Evolutionary conservation across 2,329 filamentous ascomycete genomes (phyloP), one percentile per base, ranked within the genome.

Genomic region (Aspergillus versicolor): DNA sequence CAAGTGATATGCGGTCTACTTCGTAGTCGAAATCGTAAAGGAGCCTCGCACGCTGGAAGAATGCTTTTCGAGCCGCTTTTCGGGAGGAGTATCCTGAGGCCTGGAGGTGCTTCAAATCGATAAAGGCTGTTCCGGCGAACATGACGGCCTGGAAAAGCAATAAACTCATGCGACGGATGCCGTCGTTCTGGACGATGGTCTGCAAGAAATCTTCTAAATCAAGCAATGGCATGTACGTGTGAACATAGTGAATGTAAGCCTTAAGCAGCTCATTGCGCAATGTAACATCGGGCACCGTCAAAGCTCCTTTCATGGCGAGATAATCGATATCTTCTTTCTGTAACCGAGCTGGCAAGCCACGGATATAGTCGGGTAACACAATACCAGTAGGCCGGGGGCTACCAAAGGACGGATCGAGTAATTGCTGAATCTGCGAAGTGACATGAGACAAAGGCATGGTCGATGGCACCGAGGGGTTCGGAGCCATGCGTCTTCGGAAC

Each of bases 11-110:
- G 51, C 92, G 89, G 73, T 97, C 92, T 44, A 87, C 85, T 75
- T 97, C 93, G 73, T 95, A 96, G 73, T 97, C 93, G 64, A 96
- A 95, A 71, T 97, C 92, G 75, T 97, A 97, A 17, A 97, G 81
- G 3, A 94, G 82, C 86, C 91, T 89, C 41, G 91, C 89, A 75
- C 90, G 92, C 65, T 91, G 87, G 74, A 96, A 97, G 71, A 96
- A 96, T 9, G 88, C 85, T 70, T 92, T 94, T 61, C 93, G 84
- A 9, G 93, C 92, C 57, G 86, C 86, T 75, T 94, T 93, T 46
- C 92, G 83, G 21, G 84, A 88, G 7, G 83, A 74, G 69, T 91
- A 96, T 2, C 93, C 93, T 21, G 89, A 91, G 49, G 88, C 84
- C 37, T 84, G 85, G 46, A 97, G 80, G 68, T 87, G 82, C 56